These are phyloP conservation scores for Heterobasidion parviporum DNA, from an alignment of 1,284 basidiomycete species.

Conservation along the genomic window DNA sequence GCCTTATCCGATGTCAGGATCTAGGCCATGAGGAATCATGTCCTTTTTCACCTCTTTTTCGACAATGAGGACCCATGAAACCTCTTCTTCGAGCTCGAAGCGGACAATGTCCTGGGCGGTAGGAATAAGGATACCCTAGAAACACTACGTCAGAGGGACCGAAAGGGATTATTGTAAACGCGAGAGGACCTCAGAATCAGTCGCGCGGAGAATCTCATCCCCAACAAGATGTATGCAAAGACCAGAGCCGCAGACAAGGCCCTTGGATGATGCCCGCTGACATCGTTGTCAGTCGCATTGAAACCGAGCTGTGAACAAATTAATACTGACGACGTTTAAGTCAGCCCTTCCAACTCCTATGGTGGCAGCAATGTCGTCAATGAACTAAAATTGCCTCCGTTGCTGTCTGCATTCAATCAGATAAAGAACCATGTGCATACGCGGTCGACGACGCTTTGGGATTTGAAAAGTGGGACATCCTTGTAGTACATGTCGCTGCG, in stretches of 20 bases:
- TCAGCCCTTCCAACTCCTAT: conserved; percentile 65
- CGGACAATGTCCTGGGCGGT: conserved; percentile 59
- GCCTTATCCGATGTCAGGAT: conserved; percentile 43
- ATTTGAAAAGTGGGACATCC: conserved; percentile 69
- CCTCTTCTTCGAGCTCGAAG: conserved; percentile 41
- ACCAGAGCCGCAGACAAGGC: conserved; percentile 66
- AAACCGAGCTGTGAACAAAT: conserved; percentile 3
- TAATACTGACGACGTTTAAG: conserved; percentile 62
- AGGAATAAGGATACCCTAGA: conserved; percentile 48
- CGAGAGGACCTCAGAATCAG: conserved; percentile 42
- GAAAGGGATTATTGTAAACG: neutral
- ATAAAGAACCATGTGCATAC: conserved; percentile 29
- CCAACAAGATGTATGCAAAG: conserved; percentile 50
- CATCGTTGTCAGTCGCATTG: conserved; percentile 2
- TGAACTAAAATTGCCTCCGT: conserved; percentile 41
- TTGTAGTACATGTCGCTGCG: conserved; percentile 82
- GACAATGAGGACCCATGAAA: conserved; percentile 77
- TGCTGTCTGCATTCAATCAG: neutral
- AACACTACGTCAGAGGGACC: neutral
- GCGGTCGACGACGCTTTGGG: conserved; percentile 66
- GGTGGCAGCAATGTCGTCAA: conserved; percentile 84
- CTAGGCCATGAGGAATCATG: neutral
- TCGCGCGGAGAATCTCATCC: conserved; percentile 42
- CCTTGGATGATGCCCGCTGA: conserved; percentile 83
- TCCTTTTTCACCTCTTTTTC: conserved; percentile 78